These are phyloP conservation scores for Leccinum variicolor DNA, from an alignment of 768 basidiomycete genomes.

Conservation along the genomic window DNA sequence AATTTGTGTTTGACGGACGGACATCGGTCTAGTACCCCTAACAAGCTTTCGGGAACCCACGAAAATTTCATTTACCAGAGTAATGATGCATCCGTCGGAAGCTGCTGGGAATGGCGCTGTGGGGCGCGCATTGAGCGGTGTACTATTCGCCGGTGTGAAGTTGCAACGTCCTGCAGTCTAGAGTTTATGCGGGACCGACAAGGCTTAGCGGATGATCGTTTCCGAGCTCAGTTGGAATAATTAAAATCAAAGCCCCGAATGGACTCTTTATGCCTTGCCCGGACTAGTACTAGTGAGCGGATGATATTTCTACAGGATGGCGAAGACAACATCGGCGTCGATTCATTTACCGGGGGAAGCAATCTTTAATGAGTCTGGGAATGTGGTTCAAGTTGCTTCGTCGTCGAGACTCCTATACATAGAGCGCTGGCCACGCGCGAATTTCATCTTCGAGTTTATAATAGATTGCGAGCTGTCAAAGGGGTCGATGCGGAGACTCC, in stretches of 20 bases:
- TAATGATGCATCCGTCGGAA: background rate
- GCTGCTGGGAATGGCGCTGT: background rate
- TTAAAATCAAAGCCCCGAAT: background rate
- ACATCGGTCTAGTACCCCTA: background rate
- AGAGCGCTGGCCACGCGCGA: background rate
- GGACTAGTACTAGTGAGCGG: background rate
- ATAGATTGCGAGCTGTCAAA: background rate
- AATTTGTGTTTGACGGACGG: background rate
- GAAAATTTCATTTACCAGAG: conserved; percentile 1
- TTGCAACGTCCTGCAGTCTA: too few species aligned
- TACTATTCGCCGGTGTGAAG: background rate
- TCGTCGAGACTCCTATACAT: background rate
- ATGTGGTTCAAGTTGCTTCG: background rate
- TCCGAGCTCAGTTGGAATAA: background rate
- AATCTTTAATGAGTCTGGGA: conserved; percentile 13
- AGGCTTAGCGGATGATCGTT: background rate
- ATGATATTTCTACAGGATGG: background rate
- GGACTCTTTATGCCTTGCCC: background rate
- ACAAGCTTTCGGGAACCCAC: conserved; percentile 2
- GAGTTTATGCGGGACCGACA: conserved; percentile 2
- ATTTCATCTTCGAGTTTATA: conserved; percentile 5
- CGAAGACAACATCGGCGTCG: background rate
- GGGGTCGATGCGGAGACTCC: background rate
- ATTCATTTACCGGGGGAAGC: background rate
- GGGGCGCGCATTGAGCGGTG: conserved; percentile 9